Conservation (phyloP, 306 rosid genomes). For the Ormosia semicastrata region DNA sequence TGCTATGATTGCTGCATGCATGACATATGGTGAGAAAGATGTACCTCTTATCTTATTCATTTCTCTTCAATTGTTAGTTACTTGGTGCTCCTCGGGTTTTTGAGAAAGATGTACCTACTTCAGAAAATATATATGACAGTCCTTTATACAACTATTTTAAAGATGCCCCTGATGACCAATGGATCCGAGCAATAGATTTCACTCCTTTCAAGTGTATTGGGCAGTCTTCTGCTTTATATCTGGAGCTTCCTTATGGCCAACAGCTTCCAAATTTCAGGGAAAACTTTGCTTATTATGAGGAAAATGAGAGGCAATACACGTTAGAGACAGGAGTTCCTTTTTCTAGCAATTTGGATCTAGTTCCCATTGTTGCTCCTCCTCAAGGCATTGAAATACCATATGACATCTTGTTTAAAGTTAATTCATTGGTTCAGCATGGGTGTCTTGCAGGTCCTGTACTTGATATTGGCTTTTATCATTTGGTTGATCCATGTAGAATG, state of each 20-base stretch:
- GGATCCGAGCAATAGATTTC: conserved; percentile 77
- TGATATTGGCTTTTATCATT: conserved; percentile 44
- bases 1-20: neutral
- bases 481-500: conserved; percentile 57
- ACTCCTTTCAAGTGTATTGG: conserved; percentile 56
- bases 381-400: conserved; percentile 49
- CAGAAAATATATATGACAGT: conserved; percentile 26
- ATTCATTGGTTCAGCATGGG: conserved; percentile 61
- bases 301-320: conserved; percentile 35
- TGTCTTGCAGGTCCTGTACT: conserved; percentile 71
- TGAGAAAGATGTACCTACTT: conserved; percentile 29
- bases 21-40: neutral
- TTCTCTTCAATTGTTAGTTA: conserved; percentile 42
- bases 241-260: conserved; percentile 56
- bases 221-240: conserved; percentile 66
- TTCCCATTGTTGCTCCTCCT: conserved; percentile 71
- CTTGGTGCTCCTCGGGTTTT: conserved; percentile 75
- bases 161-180: conserved; percentile 56
- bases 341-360: conserved; percentile 45
- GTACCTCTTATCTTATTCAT: neutral
- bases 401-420: conserved; percentile 66
- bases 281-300: conserved; percentile 56
- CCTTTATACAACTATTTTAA: conserved; percentile 36
- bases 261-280: conserved; percentile 57
- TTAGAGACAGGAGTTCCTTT: conserved; percentile 46